Conservation (phyloP, 768 basidiomycete genomes). For the Suillus brevipes region DNA sequence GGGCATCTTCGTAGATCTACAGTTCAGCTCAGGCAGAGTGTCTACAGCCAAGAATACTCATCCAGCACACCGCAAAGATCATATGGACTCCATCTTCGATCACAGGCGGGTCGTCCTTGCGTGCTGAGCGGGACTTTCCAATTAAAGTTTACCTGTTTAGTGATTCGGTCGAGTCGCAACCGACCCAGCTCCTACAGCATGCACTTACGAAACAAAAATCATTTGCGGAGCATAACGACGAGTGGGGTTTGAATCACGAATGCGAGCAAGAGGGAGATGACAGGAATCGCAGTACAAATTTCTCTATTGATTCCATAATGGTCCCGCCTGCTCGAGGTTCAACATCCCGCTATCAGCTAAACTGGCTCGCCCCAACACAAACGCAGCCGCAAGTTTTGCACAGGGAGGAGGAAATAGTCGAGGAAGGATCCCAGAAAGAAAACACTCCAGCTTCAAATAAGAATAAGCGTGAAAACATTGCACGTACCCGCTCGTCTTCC, state of each 20-base stretch:
- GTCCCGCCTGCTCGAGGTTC: slow-evolving; percentile 32
- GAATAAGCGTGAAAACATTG: slow-evolving; percentile 17
- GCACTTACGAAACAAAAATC: slow-evolving; percentile 35
- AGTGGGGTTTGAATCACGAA: slow-evolving; percentile 17
- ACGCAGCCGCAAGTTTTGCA: slow-evolving; percentile 30
- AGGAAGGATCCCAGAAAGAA: slow-evolving; percentile 56
- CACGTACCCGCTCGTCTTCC: slow-evolving; percentile 18
- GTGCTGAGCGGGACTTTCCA: slow-evolving; percentile 17
- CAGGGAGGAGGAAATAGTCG: slow-evolving; percentile 24
- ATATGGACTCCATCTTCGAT: slow-evolving; percentile 37
- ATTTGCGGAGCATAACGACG: slow-evolving; percentile 17
- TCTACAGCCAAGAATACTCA: not conserved
- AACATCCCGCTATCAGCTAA: slow-evolving; percentile 54
- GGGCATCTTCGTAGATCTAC: not conserved
- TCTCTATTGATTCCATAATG: slow-evolving; percentile 44
- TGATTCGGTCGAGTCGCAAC: slow-evolving; percentile 50
- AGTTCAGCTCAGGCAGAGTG: not conserved
- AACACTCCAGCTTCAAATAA: slow-evolving; percentile 35
- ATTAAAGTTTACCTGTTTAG: slow-evolving; percentile 29
- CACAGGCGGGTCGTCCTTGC: slow-evolving; percentile 37
- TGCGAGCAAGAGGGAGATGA: slow-evolving; percentile 22
- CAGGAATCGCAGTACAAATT: slow-evolving; percentile 32
- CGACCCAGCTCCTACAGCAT: slow-evolving; percentile 52
- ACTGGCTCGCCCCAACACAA: slow-evolving; percentile 56
- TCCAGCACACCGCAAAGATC: not conserved